Conservation (phyloP, 768 basidiomycete species). For the Auricularia sp. region DNA sequence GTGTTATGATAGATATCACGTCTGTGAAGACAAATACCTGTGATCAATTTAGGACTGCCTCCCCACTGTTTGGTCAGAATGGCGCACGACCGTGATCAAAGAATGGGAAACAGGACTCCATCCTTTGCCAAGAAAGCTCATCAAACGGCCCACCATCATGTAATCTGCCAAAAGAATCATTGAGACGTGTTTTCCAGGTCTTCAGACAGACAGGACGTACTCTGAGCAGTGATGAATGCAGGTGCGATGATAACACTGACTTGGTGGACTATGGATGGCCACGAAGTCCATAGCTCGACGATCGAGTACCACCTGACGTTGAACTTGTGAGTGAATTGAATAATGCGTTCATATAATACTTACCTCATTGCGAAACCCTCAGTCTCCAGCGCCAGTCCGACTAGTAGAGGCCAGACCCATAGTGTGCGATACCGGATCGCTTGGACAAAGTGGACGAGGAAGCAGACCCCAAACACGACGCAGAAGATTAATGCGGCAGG, state of each 20-base stretch:
- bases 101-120: slow-evolving; percentile 4
- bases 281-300: slow-evolving; percentile 2
- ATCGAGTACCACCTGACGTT: background rate
- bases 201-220: background rate
- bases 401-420: slow-evolving; percentile 1
- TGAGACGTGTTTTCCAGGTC: background rate
- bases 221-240: slow-evolving; percentile 9
- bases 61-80: background rate
- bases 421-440: background rate
- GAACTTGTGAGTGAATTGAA: background rate
- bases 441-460: slow-evolving; percentile 2
- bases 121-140: slow-evolving; percentile 8
- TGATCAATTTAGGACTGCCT: background rate
- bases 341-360: background rate
- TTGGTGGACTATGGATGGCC: slow-evolving; percentile 5
- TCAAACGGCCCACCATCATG: slow-evolving; percentile 10
- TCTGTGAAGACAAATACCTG: slow-evolving; percentile 9
- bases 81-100: slow-evolving; percentile 6
- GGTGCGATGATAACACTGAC: slow-evolving; percentile 8
- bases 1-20: slow-evolving; percentile 8
- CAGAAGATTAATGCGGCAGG: slow-evolving; percentile 5
- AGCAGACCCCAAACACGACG: slow-evolving; percentile 1
- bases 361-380: slow-evolving; percentile 6
- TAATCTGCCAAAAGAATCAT: slow-evolving; percentile 3
- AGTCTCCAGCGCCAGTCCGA: background rate